Conservation (phyloP, 331 rosid genomes). For the Cydonia oblonga region DNA sequence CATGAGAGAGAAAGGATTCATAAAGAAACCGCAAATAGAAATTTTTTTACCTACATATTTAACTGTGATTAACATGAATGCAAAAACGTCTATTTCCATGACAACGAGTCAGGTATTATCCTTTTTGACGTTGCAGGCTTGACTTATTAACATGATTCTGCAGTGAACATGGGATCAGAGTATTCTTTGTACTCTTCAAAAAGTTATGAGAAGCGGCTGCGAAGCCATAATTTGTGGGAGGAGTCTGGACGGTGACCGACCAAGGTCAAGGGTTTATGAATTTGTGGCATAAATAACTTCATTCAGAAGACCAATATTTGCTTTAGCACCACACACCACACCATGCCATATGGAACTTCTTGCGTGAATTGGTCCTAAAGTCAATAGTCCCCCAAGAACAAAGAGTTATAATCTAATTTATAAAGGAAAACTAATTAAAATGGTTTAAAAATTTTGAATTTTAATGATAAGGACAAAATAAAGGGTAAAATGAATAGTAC, state of each 20-base stretch:
- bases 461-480: too few relatives aligned
- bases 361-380: neutral
- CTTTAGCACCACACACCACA: neutral
- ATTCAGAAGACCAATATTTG: neutral
- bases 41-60: too few relatives aligned
- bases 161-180: neutral
- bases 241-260: neutral
- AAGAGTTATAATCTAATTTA: neutral
- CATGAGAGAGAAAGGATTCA: too few relatives aligned
- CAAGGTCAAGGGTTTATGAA: neutral
- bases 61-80: neutral
- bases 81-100: neutral
- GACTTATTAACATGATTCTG: neutral
- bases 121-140: neutral
- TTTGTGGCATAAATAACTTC: neutral
- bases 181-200: neutral
- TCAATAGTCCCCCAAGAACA: neutral
- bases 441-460: too few relatives aligned
- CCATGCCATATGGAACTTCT: neutral
- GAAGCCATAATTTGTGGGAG: neutral
- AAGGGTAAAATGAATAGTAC: too few relatives aligned
- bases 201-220: neutral
- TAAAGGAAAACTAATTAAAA: too few relatives aligned
- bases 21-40: neutral
- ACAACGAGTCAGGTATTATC: neutral